phyloP scores from a whole-genome alignment of 306 rosid species.

The Lagenaria siceraria region DNA sequence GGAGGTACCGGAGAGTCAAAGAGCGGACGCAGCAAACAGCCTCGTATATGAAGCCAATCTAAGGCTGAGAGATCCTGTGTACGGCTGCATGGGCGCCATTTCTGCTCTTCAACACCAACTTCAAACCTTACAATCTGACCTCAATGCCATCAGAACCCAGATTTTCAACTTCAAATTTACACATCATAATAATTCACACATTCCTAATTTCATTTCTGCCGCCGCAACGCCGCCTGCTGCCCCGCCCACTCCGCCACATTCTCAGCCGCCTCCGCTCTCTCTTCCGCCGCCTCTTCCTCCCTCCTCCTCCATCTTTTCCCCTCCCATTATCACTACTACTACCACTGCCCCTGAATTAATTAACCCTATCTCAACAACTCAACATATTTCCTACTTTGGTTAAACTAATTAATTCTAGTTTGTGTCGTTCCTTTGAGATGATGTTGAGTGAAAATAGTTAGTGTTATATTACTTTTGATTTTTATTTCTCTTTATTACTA shows the following conservation, averaged over 20 bases:
- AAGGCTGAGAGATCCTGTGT: slow-evolving; percentile 93
- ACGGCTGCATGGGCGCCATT: slow-evolving; percentile 99
- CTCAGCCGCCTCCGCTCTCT: slow-evolving; percentile 13
- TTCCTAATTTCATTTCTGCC: slow-evolving; percentile 28
- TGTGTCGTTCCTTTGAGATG: too few species aligned
- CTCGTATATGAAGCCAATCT: slow-evolving; percentile 92
- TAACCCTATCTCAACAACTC: slow-evolving; percentile 31
- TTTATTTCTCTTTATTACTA: too few species aligned
- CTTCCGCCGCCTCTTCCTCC: slow-evolving; percentile 25
- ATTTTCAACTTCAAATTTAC: slow-evolving; percentile 36
- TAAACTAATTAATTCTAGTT: not conserved
- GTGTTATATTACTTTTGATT: too few species aligned
- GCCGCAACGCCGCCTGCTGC: slow-evolving; percentile 37
- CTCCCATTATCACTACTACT: slow-evolving; percentile 5
- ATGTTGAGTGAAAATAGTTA: too few species aligned
- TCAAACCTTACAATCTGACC: slow-evolving; percentile 77
- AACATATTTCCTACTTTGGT: slow-evolving; percentile 35
- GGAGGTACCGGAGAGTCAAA: slow-evolving; percentile 80
- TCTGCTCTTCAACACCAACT: slow-evolving; percentile 85
- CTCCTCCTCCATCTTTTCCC: slow-evolving; percentile 40
- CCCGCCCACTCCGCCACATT: slow-evolving; percentile 18
- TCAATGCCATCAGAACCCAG: slow-evolving; percentile 62
- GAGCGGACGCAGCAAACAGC: slow-evolving; percentile 93
- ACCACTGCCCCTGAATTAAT: slow-evolving; percentile 8
- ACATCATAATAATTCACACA: slow-evolving; percentile 3